phyloP scores from a whole-genome alignment of 2,329 filamentous ascomycete genomes.

The Colletotrichum camelliae region DNA sequence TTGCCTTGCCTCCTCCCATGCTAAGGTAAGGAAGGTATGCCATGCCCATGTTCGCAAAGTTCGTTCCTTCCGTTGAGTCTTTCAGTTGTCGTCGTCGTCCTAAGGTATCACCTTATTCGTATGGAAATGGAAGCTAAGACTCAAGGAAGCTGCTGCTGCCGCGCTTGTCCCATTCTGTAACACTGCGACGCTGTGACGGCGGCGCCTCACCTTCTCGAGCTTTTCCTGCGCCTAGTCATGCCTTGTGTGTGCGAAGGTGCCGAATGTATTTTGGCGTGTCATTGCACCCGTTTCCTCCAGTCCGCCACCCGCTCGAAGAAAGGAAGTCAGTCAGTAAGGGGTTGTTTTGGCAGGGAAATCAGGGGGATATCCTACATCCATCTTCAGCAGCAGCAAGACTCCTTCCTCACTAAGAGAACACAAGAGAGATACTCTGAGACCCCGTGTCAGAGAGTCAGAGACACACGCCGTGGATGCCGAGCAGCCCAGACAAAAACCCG shows the following conservation, averaged over 20 bases:
- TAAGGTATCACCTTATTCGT: neutral
- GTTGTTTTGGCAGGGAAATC: neutral
- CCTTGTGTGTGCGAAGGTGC: neutral
- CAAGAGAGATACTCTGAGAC: neutral
- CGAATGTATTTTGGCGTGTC: slow-evolving; percentile 15
- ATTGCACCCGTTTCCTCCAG: neutral
- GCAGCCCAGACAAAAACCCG: neutral
- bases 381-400: neutral
- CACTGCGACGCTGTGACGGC: slow-evolving; percentile 18
- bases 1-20: neutral
- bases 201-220: slow-evolving; percentile 11
- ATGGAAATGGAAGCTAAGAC: neutral
- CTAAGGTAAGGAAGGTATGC: neutral
- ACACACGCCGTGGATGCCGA: neutral
- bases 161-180: slow-evolving; percentile 18
- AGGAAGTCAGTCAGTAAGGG: neutral
- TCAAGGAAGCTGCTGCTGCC: neutral
- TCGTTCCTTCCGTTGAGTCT: neutral
- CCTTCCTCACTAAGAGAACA: neutral
- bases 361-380: neutral
- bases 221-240: neutral
- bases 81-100: neutral
- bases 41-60: neutral
- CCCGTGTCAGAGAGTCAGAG: neutral
- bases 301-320: neutral